phyloP scores from a whole-genome alignment of 371 early-diverging fungal genomes.

The Capniomyces stellatus region DNA sequence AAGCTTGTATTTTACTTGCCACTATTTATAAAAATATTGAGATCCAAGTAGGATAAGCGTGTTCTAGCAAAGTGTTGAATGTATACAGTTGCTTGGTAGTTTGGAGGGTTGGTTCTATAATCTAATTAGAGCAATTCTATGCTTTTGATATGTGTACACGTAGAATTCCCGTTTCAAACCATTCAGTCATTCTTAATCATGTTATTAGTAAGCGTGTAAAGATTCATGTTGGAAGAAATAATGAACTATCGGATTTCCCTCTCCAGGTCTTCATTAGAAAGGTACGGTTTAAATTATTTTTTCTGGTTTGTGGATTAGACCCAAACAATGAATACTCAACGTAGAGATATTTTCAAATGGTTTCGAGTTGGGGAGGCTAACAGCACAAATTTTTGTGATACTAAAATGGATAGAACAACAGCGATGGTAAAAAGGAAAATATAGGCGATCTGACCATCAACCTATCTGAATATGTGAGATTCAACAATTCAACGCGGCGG shows the following conservation, averaged over 20 bases:
- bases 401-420: not conserved
- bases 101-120: no score
- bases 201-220: not conserved
- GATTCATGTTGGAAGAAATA: not conserved
- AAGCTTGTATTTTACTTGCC: not conserved
- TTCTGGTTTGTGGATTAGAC: no score
- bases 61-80: no score
- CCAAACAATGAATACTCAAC: not conserved
- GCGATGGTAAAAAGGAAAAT: not conserved
- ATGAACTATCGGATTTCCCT: not conserved
- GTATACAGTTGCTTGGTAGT: no score
- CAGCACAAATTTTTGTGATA: no score
- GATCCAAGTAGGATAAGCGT: no score
- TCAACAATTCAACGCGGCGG: conserved; percentile 19
- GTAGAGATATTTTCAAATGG: not conserved
- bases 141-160: no score
- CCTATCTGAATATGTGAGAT: conserved; percentile 30
- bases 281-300: no score
- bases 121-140: no score
- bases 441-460: conserved; percentile 27
- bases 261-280: not conserved
- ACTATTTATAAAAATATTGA: no score
- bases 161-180: not conserved
- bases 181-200: not conserved
- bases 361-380: no score